Evolutionary conservation across 2,329 filamentous ascomycete genomes (phyloP).

Genomic region (Pseudogymnoascus sp.): DNA sequence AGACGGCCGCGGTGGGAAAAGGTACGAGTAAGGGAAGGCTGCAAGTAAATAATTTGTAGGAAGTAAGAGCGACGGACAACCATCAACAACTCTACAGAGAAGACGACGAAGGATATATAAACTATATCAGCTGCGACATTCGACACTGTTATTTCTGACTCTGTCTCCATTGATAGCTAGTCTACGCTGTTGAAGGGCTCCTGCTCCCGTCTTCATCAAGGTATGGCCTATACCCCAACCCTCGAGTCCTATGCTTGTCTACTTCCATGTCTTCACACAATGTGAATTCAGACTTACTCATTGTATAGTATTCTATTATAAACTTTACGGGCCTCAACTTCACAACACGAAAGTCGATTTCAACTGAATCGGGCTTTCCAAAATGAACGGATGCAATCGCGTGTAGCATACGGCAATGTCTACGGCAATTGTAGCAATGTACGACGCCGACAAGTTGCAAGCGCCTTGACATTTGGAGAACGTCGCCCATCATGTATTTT

Average conservation of each 20-base stretch:
- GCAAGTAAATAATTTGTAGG: not conserved
- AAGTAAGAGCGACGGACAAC: not conserved
- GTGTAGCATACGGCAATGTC: constrained; percentile 19
- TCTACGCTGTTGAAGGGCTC: not conserved
- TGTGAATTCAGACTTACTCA: not conserved
- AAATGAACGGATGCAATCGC: constrained; percentile 29
- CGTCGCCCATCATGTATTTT: not conserved
- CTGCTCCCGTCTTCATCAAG: not conserved
- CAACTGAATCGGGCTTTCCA: constrained; percentile 13
- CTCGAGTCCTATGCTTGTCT: not conserved
- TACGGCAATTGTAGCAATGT: not conserved
- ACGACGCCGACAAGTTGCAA: not conserved
- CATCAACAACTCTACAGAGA: not conserved
- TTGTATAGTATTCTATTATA: not conserved
- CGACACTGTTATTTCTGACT: not conserved
- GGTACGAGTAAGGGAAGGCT: not conserved
- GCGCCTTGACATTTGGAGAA: not conserved
- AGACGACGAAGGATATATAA: not conserved
- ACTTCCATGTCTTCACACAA: not conserved
- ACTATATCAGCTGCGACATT: not conserved
- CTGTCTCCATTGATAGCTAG: not conserved
- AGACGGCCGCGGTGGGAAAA: not conserved
- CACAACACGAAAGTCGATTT: not conserved
- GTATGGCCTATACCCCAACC: not conserved
- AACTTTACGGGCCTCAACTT: not conserved